Evolutionary conservation across 2,329 filamentous ascomycete genomes (phyloP).

Genomic region (Stromatinia cepivora): DNA sequence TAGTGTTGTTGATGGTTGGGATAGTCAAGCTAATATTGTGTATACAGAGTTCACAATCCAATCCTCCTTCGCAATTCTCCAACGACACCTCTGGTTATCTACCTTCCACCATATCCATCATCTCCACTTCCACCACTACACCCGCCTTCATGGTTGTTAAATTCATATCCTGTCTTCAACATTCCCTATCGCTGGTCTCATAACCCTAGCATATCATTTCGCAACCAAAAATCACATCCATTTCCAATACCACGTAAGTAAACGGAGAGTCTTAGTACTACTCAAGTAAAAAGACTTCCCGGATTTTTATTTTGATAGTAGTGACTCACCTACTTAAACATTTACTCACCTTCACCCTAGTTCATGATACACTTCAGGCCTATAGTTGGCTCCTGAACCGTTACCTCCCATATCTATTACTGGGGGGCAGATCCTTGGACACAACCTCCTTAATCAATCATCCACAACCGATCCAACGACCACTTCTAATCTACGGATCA

Average conservation of each 20-base stretch:
- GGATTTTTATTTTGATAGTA: not conserved
- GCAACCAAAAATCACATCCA: not conserved
- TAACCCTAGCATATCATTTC: conserved; percentile 24
- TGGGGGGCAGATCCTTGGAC: not conserved
- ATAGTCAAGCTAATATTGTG: conserved; percentile 26
- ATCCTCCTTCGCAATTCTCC: conserved; percentile 33
- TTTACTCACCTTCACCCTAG: conserved; percentile 49
- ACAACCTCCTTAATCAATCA: not conserved
- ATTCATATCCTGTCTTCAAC: conserved; percentile 48
- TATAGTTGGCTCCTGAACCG: conserved; percentile 44
- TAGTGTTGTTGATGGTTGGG: not conserved
- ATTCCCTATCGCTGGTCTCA: conserved; percentile 61
- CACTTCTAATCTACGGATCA: conserved; percentile 52
- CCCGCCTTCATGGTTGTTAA: conserved; percentile 43
- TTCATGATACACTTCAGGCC: conserved; percentile 57
- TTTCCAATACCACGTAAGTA: conserved; percentile 22
- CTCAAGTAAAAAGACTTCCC: not conserved
- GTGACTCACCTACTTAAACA: not conserved
- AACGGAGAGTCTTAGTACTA: not conserved
- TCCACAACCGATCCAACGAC: conserved; percentile 38
- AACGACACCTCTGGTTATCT: conserved; percentile 52
- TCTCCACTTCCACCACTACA: conserved; percentile 41
- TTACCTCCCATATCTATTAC: conserved; percentile 27
- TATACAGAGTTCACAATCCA: conserved; percentile 35
- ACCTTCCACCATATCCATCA: conserved; percentile 53